A percentile compares a stretch with the other conserved stretches of the same genome.
Conservation (phyloP, 495 filamentous ascomycete genomes). For the Penicillium parvum region DNA sequence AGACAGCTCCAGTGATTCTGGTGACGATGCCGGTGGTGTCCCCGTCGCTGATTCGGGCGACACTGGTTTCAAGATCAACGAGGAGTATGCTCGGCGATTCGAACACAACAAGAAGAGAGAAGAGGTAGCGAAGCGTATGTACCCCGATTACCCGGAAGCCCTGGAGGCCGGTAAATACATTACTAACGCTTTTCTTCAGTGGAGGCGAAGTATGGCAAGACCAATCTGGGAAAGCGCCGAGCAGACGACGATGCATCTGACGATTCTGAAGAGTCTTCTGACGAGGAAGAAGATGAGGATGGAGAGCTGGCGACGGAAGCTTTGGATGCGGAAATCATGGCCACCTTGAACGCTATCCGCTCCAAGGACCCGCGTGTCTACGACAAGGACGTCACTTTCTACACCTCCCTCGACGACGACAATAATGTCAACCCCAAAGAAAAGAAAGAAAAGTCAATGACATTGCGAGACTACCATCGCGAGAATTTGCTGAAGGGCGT, state of each 20-base stretch:
- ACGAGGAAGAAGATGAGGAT: constrained; percentile 86
- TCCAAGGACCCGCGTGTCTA: constrained; percentile 88
- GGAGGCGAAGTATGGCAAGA: constrained; percentile 77
- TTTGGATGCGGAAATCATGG: constrained; percentile 81
- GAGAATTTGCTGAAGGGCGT: constrained; percentile 69
- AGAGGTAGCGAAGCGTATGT: constrained; percentile 74
- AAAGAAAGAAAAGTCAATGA: constrained; percentile 79
- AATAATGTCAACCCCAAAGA: constrained; percentile 21
- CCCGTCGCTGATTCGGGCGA: constrained; percentile 31
- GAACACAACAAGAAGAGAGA: constrained; percentile 96
- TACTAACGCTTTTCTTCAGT: constrained; percentile 47
- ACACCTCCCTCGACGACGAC: constrained; percentile 55
- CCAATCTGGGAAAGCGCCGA: constrained; percentile 28
- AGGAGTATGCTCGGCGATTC: constrained; percentile 83
- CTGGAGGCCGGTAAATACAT: no score
- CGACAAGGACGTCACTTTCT: constrained; percentile 74
- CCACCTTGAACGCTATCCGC: constrained; percentile 78
- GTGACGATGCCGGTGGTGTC: constrained; percentile 48
- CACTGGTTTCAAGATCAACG: constrained; percentile 72
- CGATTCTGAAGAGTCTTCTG: constrained; percentile 55
- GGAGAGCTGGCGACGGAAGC: constrained; percentile 75
- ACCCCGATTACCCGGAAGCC: no score
- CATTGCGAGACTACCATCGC: constrained; percentile 83
- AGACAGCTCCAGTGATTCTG: constrained; percentile 54
- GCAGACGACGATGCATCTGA: constrained; percentile 36